Evolutionary conservation across 1,284 basidiomycete species (phyloP).

Genomic region (Microbotryum scabiosae): DNA sequence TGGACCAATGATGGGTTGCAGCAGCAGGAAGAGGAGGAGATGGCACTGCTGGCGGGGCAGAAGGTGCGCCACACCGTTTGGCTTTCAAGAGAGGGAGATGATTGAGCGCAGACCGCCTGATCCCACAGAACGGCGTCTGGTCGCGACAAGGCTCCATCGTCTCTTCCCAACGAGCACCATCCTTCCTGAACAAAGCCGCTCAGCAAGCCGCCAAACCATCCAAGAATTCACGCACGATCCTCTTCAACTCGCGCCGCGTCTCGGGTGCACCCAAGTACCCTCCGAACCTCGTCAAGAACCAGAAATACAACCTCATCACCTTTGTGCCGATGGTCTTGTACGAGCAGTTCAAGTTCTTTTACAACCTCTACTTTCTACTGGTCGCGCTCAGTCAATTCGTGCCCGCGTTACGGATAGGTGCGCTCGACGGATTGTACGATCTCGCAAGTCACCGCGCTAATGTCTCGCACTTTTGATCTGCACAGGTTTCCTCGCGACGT

Average conservation of each 20-base stretch:
- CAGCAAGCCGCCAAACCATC: slow-evolving; percentile 3
- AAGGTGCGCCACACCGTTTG: slow-evolving; percentile 3
- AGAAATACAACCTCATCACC: slow-evolving; percentile 91
- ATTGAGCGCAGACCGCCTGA: too few species aligned
- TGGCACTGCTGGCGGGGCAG: slow-evolving; percentile 5
- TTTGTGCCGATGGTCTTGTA: slow-evolving; percentile 96
- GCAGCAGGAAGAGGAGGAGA: slow-evolving; percentile 21
- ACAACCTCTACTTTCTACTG: slow-evolving; percentile 97
- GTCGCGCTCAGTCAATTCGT: slow-evolving; percentile 95
- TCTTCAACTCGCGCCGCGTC: slow-evolving; percentile 4
- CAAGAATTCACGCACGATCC: slow-evolving; percentile 14
- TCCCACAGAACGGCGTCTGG: not conserved
- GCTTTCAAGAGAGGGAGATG: not conserved
- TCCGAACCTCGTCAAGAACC: slow-evolving; percentile 86
- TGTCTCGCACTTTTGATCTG: not conserved
- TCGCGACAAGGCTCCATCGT: not conserved
- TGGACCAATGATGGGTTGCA: slow-evolving; percentile 17
- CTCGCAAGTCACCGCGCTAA: not conserved
- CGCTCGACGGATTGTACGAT: slow-evolving; percentile 33
- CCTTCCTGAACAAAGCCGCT: slow-evolving; percentile 4
- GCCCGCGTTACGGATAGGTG: slow-evolving; percentile 90
- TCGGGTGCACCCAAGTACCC: slow-evolving; percentile 31
- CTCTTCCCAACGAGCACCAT: not conserved
- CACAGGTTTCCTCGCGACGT: slow-evolving; percentile 89
- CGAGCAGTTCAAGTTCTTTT: slow-evolving; percentile 99